Evolutionary conservation across 768 basidiomycete genomes (phyloP).

Genomic region (Kwoniella heveanensis): DNA sequence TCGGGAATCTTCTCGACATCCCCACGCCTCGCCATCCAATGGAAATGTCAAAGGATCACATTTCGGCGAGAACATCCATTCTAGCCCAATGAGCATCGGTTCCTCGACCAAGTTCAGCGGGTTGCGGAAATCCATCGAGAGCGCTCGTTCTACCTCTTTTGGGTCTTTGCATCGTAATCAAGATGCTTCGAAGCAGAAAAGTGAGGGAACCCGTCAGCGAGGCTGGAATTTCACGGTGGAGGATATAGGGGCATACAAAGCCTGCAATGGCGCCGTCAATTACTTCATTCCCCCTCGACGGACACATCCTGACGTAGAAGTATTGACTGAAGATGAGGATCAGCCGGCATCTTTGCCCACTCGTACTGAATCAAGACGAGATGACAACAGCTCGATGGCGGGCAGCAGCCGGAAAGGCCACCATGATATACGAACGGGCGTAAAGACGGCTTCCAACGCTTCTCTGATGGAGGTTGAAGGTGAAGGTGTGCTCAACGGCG

Average conservation of each 20-base stretch:
- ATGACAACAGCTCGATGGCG: constrained; percentile 20
- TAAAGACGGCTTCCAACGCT: constrained; percentile 21
- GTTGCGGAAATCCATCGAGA: constrained; percentile 20
- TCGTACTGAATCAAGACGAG: neutral
- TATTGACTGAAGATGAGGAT: constrained; percentile 17
- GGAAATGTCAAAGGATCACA: neutral
- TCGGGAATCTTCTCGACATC: neutral
- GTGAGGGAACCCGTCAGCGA: neutral
- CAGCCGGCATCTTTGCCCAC: neutral
- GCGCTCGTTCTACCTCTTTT: constrained; percentile 11
- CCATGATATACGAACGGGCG: neutral
- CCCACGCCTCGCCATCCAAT: constrained; percentile 11
- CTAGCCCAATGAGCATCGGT: constrained; percentile 27
- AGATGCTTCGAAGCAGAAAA: neutral
- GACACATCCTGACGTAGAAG: constrained; percentile 4
- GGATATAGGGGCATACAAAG: constrained; percentile 41
- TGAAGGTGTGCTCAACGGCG: constrained; percentile 5
- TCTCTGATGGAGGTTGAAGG: constrained; percentile 25
- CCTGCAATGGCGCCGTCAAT: constrained; percentile 39
- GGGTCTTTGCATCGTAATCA: constrained; percentile 2
- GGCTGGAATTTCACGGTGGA: constrained; percentile 42
- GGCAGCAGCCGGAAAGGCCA: constrained; percentile 17
- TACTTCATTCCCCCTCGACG: constrained; percentile 47
- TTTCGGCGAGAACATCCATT: constrained; percentile 20
- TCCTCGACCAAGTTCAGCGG: constrained; percentile 9